Evolutionary conservation across 768 basidiomycete species (phyloP).

Genomic region (Trametes cinnabarina): DNA sequence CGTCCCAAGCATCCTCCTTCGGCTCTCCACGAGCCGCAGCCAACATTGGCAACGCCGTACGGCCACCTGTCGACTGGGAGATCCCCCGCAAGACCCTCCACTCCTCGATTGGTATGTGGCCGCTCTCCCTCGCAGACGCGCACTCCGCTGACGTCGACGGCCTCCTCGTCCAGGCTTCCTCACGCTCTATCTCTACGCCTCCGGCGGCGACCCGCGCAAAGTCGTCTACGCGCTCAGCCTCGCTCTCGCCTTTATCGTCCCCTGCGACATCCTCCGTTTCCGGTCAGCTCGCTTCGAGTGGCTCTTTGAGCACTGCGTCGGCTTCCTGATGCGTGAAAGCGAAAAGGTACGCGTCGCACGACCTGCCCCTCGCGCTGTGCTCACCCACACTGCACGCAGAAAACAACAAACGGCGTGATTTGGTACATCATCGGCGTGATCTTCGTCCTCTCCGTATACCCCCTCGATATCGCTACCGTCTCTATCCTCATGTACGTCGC

Average conservation of each 20-base stretch:
- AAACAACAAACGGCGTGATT: constrained; percentile 78
- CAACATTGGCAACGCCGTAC: not conserved
- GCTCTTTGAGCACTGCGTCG: constrained; percentile 67
- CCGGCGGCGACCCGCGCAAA: constrained; percentile 44
- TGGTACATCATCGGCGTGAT: constrained; percentile 92
- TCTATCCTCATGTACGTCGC: constrained; percentile 78
- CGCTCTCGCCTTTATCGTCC: constrained; percentile 63
- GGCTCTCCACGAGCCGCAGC: not conserved
- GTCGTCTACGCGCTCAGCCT: constrained; percentile 64
- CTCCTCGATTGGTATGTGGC: constrained; percentile 76
- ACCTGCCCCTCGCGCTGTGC: not conserved
- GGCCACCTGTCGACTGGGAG: constrained; percentile 68
- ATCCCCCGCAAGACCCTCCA: constrained; percentile 87
- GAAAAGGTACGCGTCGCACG: constrained; percentile 56
- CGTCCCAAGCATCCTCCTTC: not conserved
- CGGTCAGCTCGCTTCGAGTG: constrained; percentile 60
- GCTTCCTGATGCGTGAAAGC: constrained; percentile 87
- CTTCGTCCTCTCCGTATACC: constrained; percentile 70
- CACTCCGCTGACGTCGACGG: not conserved
- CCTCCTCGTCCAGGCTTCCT: constrained; percentile 52
- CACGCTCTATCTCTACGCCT: constrained; percentile 55
- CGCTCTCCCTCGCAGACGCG: not conserved
- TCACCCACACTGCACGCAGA: constrained; percentile 35
- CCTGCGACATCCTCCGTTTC: constrained; percentile 76
- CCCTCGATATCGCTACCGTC: constrained; percentile 85